phyloP scores from a whole-genome alignment of 306 rosid species.

The Vachellia collinsii region DNA sequence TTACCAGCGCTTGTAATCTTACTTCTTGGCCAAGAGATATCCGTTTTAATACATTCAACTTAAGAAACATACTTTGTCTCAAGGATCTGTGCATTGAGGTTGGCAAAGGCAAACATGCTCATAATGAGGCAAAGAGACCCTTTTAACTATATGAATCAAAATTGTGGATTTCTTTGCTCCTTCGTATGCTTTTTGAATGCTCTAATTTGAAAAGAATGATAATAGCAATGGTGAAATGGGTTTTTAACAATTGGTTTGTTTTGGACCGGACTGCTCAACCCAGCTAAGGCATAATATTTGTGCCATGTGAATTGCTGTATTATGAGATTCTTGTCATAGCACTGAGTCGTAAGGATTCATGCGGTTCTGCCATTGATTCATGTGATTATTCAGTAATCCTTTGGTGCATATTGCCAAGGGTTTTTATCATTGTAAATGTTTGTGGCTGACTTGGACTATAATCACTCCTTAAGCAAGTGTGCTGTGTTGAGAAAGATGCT shows the following conservation, averaged over 20 bases:
- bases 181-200: not conserved
- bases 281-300: not conserved
- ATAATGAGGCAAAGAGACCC: not conserved
- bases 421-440: not conserved
- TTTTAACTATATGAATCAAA: not conserved
- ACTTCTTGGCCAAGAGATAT: not conserved
- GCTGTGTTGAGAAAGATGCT: not conserved
- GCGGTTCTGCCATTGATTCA: not conserved
- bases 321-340: not conserved
- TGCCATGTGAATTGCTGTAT: not conserved
- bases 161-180: not conserved
- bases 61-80: not conserved
- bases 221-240: not conserved
- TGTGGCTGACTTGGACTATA: not conserved
- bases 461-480: not conserved
- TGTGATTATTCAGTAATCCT: not conserved
- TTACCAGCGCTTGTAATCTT: no score
- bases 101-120: not conserved
- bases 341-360: not conserved
- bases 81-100: not conserved
- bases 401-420: not conserved
- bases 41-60: not conserved
- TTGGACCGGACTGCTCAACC: not conserved
- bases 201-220: not conserved
- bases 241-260: not conserved